Conservation (phyloP, 768 basidiomycete genomes). For the Suillus bovinus region DNA sequence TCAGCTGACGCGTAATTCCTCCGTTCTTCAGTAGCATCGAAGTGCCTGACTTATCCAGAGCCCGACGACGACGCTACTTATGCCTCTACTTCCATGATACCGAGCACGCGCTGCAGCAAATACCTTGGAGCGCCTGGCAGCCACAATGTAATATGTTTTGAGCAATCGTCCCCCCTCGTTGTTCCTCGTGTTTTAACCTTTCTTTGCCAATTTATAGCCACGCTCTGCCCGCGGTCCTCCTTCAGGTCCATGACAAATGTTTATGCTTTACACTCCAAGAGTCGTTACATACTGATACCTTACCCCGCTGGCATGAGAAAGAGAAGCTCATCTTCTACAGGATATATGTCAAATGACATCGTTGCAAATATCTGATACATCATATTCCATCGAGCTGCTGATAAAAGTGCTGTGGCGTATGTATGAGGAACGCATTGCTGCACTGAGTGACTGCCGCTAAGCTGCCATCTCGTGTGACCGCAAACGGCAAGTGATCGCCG, state of each 20-base stretch:
- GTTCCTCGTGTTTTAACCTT: too few species aligned
- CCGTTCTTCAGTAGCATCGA: neutral
- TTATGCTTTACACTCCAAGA: neutral
- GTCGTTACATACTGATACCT: neutral
- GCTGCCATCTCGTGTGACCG: neutral
- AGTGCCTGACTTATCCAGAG: neutral
- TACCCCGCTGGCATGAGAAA: neutral
- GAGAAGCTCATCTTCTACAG: neutral
- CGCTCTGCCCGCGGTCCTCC: neutral
- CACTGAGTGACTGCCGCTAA: neutral
- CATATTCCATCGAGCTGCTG: neutral
- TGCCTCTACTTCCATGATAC: neutral
- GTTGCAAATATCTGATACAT: neutral
- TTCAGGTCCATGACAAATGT: too few species aligned
- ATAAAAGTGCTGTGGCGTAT: neutral
- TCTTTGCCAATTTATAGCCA: too few species aligned
- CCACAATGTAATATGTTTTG: neutral
- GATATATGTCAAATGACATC: neutral
- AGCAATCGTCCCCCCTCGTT: neutral
- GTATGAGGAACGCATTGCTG: neutral
- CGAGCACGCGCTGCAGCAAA: neutral
- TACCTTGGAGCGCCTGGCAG: neutral
- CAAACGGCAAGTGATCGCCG: neutral
- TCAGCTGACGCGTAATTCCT: neutral
- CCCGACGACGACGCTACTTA: neutral